Percentiles rank a stretch among this genome's conserved stretches.
Conservation (phyloP, 192 early-diverging fungal species). For the Borealophlyctis nickersoniae region DNA sequence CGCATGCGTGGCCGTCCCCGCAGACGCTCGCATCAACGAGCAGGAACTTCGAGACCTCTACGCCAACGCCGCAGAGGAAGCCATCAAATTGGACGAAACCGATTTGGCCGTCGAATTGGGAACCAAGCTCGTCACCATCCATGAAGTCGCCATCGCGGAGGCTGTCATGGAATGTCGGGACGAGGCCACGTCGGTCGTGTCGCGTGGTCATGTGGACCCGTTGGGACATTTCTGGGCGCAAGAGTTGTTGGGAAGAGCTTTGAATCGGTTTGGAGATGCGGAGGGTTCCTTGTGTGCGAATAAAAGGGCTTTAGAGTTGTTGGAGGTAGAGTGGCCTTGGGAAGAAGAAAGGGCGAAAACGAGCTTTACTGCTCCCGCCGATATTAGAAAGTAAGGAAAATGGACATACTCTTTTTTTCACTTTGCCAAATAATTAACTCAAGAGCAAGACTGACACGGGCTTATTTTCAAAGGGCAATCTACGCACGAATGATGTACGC, state of each 20-base stretch:
- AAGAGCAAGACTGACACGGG: too few relatives aligned
- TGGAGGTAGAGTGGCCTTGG: conserved; percentile 21
- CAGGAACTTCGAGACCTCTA: neutral
- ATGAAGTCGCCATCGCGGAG: conserved; percentile 20
- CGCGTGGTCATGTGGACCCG: conserved; percentile 8
- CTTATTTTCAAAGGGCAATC: too few relatives aligned
- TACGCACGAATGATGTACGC: neutral
- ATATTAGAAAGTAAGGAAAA: neutral
- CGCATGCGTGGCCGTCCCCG: neutral
- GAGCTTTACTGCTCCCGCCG: neutral
- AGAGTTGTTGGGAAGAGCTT: conserved; percentile 9
- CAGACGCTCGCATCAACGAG: neutral
- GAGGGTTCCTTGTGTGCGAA: neutral
- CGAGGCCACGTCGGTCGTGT: neutral
- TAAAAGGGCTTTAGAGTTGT: conserved; percentile 8
- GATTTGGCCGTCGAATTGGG: conserved; percentile 20
- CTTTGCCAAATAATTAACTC: neutral
- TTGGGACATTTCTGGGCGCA: conserved; percentile 7
- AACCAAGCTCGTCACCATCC: conserved; percentile 19
- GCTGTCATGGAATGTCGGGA: neutral
- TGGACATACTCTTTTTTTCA: too few relatives aligned
- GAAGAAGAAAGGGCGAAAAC: neutral
- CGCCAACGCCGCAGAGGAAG: neutral
- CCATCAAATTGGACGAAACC: neutral
- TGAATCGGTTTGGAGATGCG: neutral